A percentile compares a stretch with the other conserved stretches of the same genome.
These are phyloP conservation scores for Picea mariana DNA, from an alignment of 83 land plant species.

Conservation along the genomic window DNA sequence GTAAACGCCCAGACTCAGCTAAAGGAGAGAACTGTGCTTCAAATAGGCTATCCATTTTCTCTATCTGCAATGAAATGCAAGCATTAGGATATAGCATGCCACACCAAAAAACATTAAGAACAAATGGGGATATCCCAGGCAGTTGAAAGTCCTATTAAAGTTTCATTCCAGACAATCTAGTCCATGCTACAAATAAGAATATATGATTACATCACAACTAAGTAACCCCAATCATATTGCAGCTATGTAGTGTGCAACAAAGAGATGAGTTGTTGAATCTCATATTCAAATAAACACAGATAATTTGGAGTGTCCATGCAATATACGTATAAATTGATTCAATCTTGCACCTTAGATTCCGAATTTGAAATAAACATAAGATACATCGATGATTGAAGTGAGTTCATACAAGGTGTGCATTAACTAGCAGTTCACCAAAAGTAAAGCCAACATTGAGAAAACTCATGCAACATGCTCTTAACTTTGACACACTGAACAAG, in stretches of 20 bases:
- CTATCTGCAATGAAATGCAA: constrained; percentile 54
- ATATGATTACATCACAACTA: background rate
- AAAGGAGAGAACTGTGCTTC: constrained; percentile 98
- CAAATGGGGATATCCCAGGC: background rate
- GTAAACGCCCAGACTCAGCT: constrained; percentile 83
- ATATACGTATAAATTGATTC: background rate
- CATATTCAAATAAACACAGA: background rate
- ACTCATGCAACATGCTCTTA: background rate
- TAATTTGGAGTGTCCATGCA: background rate
- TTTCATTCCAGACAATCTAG: background rate
- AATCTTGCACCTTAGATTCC: background rate
- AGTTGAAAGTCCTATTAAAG: constrained; percentile 6
- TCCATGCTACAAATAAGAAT: background rate
- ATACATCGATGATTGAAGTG: background rate
- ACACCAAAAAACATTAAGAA: background rate
- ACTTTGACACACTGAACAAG: background rate
- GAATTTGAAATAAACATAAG: background rate
- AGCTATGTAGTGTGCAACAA: background rate
- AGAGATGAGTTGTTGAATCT: background rate
- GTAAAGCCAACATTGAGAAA: background rate
- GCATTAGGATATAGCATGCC: too few relatives aligned
- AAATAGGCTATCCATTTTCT: constrained; percentile 90
- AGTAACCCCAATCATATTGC: background rate
- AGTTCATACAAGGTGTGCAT: background rate
- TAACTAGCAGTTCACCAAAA: background rate